phyloP scores from a whole-genome alignment of 2,329 filamentous ascomycete species.

The Mycocentrospora acerina region DNA sequence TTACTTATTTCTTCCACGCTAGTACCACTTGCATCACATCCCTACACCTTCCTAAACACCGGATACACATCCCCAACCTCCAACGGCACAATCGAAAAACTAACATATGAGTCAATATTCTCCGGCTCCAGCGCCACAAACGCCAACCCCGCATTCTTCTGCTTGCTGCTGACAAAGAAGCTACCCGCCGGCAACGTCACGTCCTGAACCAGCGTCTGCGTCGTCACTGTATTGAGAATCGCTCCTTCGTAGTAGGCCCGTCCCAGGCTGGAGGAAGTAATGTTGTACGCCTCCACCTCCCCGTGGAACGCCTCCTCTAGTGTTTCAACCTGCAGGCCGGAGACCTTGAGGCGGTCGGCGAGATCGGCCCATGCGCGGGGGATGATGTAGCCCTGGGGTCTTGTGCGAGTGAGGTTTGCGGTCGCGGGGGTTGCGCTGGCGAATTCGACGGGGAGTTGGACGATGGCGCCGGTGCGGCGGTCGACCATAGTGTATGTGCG shows the following conservation, averaged over 20 bases:
- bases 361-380: conserved; percentile 39
- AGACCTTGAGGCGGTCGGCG: conserved; percentile 32
- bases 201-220: conserved; percentile 22
- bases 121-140: conserved; percentile 44
- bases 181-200: conserved; percentile 35
- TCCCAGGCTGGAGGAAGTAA: conserved; percentile 31
- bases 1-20: neutral
- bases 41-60: conserved; percentile 29
- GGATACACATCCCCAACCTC: conserved; percentile 40
- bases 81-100: conserved; percentile 39
- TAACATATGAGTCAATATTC: conserved; percentile 41
- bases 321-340: conserved; percentile 37
- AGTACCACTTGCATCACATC: too few relatives aligned
- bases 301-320: conserved; percentile 29
- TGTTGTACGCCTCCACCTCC: conserved; percentile 37
- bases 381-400: conserved; percentile 41
- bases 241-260: conserved; percentile 38
- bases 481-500: conserved; percentile 40
- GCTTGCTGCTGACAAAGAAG: conserved; percentile 35
- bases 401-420: conserved; percentile 36
- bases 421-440: conserved; percentile 37
- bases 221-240: conserved; percentile 36
- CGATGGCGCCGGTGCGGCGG: conserved; percentile 29
- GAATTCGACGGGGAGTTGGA: conserved; percentile 38
- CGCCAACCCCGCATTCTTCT: conserved; percentile 42